These are phyloP conservation scores for Cladosporium sp. DNA, from an alignment of 2,329 filamentous ascomycete genomes.

Conservation along the genomic window DNA sequence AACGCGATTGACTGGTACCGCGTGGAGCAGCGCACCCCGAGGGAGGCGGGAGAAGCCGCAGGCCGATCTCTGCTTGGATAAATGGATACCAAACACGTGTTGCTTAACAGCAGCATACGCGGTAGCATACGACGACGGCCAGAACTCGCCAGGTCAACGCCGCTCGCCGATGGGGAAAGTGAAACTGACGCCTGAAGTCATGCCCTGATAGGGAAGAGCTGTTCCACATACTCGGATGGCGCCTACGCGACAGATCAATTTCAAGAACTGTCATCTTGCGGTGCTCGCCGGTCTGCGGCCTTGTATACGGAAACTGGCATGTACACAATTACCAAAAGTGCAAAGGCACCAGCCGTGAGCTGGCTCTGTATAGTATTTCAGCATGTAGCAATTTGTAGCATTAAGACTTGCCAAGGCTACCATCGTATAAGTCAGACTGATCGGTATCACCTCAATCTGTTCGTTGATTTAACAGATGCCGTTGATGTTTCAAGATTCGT, in stretches of 20 bases:
- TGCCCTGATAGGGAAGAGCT: not conserved
- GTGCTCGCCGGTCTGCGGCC: not conserved
- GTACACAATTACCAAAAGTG: not conserved
- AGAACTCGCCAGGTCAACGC: too few species aligned
- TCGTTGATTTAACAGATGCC: too few species aligned
- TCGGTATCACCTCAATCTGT: too few species aligned
- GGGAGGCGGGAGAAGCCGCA: conserved; percentile 4
- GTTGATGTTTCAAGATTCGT: too few species aligned
- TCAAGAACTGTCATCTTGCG: not conserved
- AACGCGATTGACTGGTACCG: conserved; percentile 76
- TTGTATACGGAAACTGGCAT: not conserved
- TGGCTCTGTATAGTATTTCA: not conserved
- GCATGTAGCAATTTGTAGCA: not conserved
- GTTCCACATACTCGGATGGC: not conserved
- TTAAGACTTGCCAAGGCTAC: not conserved
- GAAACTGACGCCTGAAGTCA: not conserved
- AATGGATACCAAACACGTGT: not conserved
- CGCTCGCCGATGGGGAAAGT: too few species aligned
- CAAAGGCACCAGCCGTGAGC: not conserved
- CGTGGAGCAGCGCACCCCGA: conserved; percentile 43
- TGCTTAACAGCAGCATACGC: not conserved
- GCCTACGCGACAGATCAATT: not conserved
- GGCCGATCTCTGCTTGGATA: not conserved
- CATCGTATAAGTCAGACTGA: too few species aligned
- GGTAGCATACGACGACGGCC: too few species aligned